Conservation (phyloP, 768 basidiomycete species). For the Phanerochaete carnosa region DNA sequence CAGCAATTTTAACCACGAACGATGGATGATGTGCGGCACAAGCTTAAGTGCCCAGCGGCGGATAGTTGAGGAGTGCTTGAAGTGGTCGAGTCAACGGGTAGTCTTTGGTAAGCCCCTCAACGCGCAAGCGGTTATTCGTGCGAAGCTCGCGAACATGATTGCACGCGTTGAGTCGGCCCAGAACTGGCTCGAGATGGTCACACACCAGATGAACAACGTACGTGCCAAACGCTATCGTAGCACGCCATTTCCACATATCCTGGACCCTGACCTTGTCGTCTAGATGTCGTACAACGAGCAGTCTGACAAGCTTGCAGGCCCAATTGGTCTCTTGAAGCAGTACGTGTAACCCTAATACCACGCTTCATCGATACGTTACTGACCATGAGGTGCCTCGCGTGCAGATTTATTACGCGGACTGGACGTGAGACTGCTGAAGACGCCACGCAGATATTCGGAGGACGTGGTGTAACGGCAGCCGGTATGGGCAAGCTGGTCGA, state of each 20-base stretch:
- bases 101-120: constrained; percentile 88
- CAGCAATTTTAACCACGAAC: constrained; percentile 86
- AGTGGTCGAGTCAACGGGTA: constrained; percentile 88
- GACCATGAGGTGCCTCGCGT: neutral
- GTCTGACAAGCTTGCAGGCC: constrained; percentile 82
- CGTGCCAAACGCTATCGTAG: constrained; percentile 15
- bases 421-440: constrained; percentile 71
- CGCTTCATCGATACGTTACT: neutral
- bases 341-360: constrained; percentile 32
- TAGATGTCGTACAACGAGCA: constrained; percentile 88
- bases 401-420: constrained; percentile 63
- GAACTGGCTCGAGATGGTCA: constrained; percentile 87
- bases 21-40: constrained; percentile 80
- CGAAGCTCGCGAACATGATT: constrained; percentile 88
- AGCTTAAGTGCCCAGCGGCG: constrained; percentile 74
- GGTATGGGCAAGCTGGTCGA: constrained; percentile 87
- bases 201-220: constrained; percentile 90
- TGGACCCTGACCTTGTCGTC: neutral
- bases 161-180: constrained; percentile 83
- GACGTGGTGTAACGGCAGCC: constrained; percentile 79
- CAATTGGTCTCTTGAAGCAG: constrained; percentile 89
- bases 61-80: constrained; percentile 87
- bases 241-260: constrained; percentile 1
- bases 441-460: constrained; percentile 85
- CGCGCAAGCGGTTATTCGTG: constrained; percentile 81